Percentiles rank a stretch among this genome's conserved stretches.
Evolutionary conservation across 306 rosid species (phyloP).

Genomic region (Elaeagnus macrophylla): DNA sequence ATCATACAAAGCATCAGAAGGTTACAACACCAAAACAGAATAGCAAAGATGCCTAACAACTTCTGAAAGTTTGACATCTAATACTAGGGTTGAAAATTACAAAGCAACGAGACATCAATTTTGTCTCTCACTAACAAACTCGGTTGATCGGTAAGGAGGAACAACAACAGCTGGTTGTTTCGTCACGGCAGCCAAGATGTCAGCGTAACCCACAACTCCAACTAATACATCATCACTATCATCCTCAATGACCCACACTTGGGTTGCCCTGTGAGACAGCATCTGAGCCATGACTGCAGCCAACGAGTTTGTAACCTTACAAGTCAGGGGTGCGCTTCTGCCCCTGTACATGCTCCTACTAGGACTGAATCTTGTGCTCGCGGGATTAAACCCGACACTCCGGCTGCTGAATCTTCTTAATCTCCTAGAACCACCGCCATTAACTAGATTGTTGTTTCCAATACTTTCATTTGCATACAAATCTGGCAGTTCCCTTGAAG

Average conservation of each 20-base stretch:
- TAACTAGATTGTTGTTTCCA: slow-evolving; percentile 28
- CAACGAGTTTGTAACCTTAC: slow-evolving; percentile 80
- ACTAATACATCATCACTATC: slow-evolving; percentile 66
- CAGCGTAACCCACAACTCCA: slow-evolving; percentile 82
- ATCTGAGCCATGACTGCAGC: slow-evolving; percentile 99
- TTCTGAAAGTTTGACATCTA: too few species aligned
- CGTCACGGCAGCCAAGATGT: slow-evolving; percentile 77
- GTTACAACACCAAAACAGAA: too few species aligned
- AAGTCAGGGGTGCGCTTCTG: slow-evolving; percentile 82
- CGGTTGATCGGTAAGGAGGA: slow-evolving; percentile 39
- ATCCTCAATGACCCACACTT: slow-evolving; percentile 83
- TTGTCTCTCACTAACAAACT: slow-evolving; percentile 48
- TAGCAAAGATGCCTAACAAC: too few species aligned
- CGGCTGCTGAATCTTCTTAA: slow-evolving; percentile 68
- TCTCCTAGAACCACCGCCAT: slow-evolving; percentile 37
- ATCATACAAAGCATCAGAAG: too few species aligned
- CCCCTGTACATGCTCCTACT: slow-evolving; percentile 87
- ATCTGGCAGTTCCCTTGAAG: slow-evolving; percentile 34
- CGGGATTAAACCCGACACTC: slow-evolving; percentile 66
- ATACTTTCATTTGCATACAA: slow-evolving; percentile 23
- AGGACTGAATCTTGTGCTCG: slow-evolving; percentile 43
- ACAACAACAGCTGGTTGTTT: slow-evolving; percentile 39
- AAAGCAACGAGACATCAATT: slow-evolving; percentile 10
- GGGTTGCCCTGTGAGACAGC: slow-evolving; percentile 92
- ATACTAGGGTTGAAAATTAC: too few species aligned